Base-by-base conservation (phyloP, 768 basidiomycete species). In the Amanita brunnescens region DNA sequence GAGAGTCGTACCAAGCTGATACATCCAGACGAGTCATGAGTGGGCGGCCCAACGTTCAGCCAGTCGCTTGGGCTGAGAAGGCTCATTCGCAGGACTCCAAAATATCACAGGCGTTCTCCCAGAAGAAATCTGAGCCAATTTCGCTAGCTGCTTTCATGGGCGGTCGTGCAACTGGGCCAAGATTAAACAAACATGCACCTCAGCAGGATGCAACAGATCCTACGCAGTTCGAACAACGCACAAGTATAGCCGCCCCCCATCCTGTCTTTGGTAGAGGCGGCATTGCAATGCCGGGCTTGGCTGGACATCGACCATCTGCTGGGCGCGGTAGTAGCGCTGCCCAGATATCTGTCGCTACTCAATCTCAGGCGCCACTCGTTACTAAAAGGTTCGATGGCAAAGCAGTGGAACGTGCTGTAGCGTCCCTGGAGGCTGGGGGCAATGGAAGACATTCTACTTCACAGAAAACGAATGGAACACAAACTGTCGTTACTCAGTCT, bases 61-160 rank as follows among this genome's bases (percentile, higher is more conserved):
- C 8, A 3, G 20, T 23, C 10, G 32, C 21, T 2, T 10, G 34
- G 6, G n/a, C 30, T 23, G 59, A 62, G 46, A 61, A 64, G 58
- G 55, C 13, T 56, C 59, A 24, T 56, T 56, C 51, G 64, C 59
- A 54, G 61, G 57, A 32, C 60, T 61, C 54, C 52, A 56, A 52
- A 49, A 48, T 21, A 24, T 38, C 37, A 21, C 42, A 33, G 55
- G 59, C 23, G 42, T 46, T 32, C 42, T 57, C 51, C 54, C 57
- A 41, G 55, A 61, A 21, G 57, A 73, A 67, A 47, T 54, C 73
- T 2, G 70, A 76, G 37, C 70, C 80, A 9, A 80, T 85, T 7
- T 91, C 89, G 2, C 74, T 91, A 23, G 88, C 89, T 0, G 77
- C 83, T 2, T 88, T 91, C 62, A 91, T 91, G 57, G 89, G 89